These are phyloP conservation scores for Ceratocystis harringtonii DNA, from an alignment of 2,329 filamentous ascomycete genomes.

Conservation along the genomic window DNA sequence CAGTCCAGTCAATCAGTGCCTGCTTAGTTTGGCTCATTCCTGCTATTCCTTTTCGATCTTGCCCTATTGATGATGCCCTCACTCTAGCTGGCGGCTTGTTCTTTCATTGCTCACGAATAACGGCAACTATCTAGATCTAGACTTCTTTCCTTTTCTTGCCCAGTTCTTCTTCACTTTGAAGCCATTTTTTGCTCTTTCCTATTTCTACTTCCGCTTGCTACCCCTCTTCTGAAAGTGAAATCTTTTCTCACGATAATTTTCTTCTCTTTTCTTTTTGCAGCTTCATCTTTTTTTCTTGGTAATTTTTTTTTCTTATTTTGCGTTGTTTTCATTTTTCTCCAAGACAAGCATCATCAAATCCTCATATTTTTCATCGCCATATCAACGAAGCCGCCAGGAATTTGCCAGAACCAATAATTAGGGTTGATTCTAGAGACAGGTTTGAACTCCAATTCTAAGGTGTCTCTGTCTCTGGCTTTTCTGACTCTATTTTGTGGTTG, in stretches of 20 bases:
- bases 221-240: neutral
- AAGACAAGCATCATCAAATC: slow-evolving; percentile 7
- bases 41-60: neutral
- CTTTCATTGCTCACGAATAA: neutral
- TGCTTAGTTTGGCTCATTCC: neutral
- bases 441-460: neutral
- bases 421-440: neutral
- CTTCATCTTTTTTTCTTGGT: neutral
- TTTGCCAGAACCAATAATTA: neutral
- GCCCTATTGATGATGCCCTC: neutral
- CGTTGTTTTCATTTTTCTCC: neutral
- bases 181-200: neutral
- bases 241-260: neutral
- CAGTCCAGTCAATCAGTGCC: neutral
- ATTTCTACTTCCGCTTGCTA: neutral
- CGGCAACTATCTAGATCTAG: slow-evolving; percentile 2
- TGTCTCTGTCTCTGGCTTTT: neutral
- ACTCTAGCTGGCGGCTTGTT: neutral
- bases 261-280: neutral
- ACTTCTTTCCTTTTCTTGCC: slow-evolving; percentile 6
- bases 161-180: neutral
- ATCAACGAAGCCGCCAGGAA: neutral
- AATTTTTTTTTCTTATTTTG: neutral
- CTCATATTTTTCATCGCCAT: slow-evolving; percentile 3
- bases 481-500: neutral